Percentiles rank a stretch among this genome's conserved stretches.
phyloP scores from a whole-genome alignment of 257 asterid genomes.

The Linaria vulgaris region DNA sequence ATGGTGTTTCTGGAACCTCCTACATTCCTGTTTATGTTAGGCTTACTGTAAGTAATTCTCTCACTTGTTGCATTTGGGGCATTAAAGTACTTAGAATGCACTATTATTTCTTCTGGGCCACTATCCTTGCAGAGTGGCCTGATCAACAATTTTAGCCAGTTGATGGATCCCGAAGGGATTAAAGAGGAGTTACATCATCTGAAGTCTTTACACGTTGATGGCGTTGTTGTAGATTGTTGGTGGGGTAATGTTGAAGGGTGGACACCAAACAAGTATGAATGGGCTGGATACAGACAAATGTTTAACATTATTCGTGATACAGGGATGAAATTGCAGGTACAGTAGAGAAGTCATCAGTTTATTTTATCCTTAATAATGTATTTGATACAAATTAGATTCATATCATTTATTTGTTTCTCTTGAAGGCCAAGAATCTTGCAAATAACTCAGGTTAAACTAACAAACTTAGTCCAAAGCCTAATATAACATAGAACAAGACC shows the following conservation, averaged over 20 bases:
- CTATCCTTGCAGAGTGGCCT: conserved; percentile 50
- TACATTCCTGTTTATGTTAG: conserved; percentile 61
- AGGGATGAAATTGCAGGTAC: conserved; percentile 70
- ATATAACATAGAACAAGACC: not conserved
- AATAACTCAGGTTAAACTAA: not conserved
- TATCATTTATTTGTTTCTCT: conserved; percentile 9
- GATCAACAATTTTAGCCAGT: conserved; percentile 68
- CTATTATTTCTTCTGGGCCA: conserved; percentile 15
- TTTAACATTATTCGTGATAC: conserved; percentile 58
- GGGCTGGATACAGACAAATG: conserved; percentile 69
- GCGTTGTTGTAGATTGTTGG: conserved; percentile 67
- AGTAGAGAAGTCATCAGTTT: conserved; percentile 14
- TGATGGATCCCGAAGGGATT: conserved; percentile 67
- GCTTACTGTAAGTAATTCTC: conserved; percentile 56
- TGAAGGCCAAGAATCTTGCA: conserved; percentile 10
- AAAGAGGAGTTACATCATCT: conserved; percentile 57
- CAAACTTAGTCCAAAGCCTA: not conserved
- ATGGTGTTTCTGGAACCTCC: conserved; percentile 43
- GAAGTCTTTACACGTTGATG: conserved; percentile 56
- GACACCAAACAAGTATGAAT: conserved; percentile 63
- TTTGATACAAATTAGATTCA: not conserved
- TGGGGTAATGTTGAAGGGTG: conserved; percentile 78
- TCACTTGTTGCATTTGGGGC: conserved; percentile 19
- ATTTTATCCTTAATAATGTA: conserved; percentile 1
- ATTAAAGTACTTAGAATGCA: not conserved